phyloP scores from a whole-genome alignment of 352 stramenopile genomes.

The Pythium phragmiticola region DNA sequence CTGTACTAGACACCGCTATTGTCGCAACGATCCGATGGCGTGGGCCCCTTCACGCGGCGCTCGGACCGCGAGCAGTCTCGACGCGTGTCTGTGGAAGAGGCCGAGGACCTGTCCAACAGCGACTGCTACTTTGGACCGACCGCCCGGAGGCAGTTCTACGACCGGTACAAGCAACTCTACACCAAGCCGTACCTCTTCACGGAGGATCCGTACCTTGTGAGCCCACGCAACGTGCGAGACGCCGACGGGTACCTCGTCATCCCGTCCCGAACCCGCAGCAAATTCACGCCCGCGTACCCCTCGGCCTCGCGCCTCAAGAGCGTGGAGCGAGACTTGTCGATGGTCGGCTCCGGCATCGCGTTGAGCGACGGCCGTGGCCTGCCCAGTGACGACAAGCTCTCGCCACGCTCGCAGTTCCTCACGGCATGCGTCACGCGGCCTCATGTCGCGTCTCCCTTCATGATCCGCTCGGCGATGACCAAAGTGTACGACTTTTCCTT shows the following conservation, averaged over 20 bases:
- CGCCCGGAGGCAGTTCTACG: conserved; percentile 59
- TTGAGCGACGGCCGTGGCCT: conserved; percentile 24
- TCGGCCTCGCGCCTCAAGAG: conserved; percentile 41
- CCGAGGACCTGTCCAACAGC: conserved; percentile 38
- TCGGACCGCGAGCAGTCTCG: conserved; percentile 17
- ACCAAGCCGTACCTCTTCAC: conserved; percentile 69
- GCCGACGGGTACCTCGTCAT: conserved; percentile 14
- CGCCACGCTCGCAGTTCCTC: conserved; percentile 63
- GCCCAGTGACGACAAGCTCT: conserved; percentile 49
- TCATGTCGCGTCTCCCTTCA: conserved; percentile 57
- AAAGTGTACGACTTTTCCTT: conserved; percentile 84
- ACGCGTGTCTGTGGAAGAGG: conserved; percentile 40
- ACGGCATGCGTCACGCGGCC: conserved; percentile 47
- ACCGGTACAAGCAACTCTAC: conserved; percentile 58
- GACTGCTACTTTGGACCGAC: conserved; percentile 62
- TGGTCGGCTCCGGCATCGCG: conserved; percentile 19
- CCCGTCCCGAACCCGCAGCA: conserved; percentile 19
- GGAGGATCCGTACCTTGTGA: conserved; percentile 23
- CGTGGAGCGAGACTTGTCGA: conserved; percentile 31
- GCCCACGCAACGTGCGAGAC: conserved; percentile 21
- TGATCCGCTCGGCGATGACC: conserved; percentile 56
- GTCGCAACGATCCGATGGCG: neutral
- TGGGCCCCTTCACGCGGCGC: conserved; percentile 1
- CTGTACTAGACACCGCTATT: conserved; percentile 10
- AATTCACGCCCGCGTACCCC: conserved; percentile 44